These are phyloP conservation scores for Suhomyces chickasaworum DNA, from an alignment of 1,139 yeast species.

Conservation along the genomic window DNA sequence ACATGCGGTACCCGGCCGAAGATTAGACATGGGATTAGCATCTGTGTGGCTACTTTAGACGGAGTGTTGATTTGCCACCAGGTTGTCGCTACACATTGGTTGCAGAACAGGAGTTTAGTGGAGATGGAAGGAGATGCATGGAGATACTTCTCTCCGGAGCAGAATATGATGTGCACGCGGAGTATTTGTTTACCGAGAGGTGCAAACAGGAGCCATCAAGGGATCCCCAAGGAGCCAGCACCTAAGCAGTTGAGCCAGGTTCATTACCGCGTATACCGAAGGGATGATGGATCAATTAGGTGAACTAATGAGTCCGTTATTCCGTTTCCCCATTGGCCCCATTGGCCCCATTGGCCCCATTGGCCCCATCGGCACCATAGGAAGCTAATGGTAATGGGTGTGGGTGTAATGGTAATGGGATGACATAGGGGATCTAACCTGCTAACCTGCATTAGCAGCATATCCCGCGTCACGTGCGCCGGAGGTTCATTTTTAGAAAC, in stretches of 20 bases:
- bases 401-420: too few relatives aligned
- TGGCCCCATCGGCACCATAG: too few relatives aligned
- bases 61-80: background rate
- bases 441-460: background rate
- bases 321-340: too few relatives aligned
- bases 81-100: background rate
- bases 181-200: background rate
- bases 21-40: too few relatives aligned
- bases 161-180: background rate
- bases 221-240: background rate
- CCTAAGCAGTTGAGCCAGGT: too few relatives aligned
- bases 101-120: background rate
- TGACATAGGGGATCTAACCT: too few relatives aligned
- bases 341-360: too few relatives aligned
- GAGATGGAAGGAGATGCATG: background rate
- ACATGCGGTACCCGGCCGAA: background rate
- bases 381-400: too few relatives aligned
- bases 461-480: background rate
- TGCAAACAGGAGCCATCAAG: background rate
- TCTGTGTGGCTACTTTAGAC: background rate
- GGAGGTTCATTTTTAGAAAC: background rate
- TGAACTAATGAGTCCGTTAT: too few relatives aligned
- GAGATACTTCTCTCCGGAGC: background rate
- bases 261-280: too few relatives aligned
- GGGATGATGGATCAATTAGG: too few relatives aligned